These are phyloP conservation scores for Pontederia paniculata DNA, from an alignment of 176 grass and related monocot species.

Conservation along the genomic window DNA sequence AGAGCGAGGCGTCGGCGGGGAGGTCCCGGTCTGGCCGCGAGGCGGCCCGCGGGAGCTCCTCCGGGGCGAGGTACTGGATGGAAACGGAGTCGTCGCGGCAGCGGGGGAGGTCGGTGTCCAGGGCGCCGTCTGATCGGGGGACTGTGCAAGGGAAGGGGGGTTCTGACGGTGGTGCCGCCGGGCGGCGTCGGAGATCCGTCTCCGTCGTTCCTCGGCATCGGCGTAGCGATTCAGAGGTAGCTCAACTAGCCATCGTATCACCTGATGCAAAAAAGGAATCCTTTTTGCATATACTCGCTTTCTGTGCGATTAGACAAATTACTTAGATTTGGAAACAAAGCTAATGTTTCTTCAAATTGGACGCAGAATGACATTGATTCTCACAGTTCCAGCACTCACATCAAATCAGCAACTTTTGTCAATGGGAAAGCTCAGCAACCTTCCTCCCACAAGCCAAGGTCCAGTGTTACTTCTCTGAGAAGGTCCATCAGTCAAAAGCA, in stretches of 20 bases:
- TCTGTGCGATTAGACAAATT: background rate
- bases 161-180: background rate
- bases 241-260: no score
- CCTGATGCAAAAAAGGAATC: no score
- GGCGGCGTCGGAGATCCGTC: slow-evolving; percentile 1
- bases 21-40: slow-evolving; percentile 5
- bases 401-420: slow-evolving; percentile 26
- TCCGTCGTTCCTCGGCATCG: slow-evolving; percentile 5
- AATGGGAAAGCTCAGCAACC: slow-evolving; percentile 20
- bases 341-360: slow-evolving; percentile 13
- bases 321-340: background rate
- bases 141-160: background rate
- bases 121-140: slow-evolving; percentile 36
- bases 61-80: slow-evolving; percentile 52
- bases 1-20: slow-evolving; percentile 26
- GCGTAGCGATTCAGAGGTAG: slow-evolving; percentile 2
- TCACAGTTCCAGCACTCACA: slow-evolving; percentile 25
- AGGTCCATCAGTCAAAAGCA: slow-evolving; percentile 72
- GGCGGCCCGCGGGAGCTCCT: slow-evolving; percentile 26
- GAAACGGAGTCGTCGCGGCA: slow-evolving; percentile 63
- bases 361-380: slow-evolving; percentile 51
- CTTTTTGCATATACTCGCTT: no score
- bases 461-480: slow-evolving; percentile 30
- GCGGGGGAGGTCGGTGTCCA: slow-evolving; percentile 71
- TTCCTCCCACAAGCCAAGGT: slow-evolving; percentile 40